Evolutionary conservation across 495 filamentous ascomycete species (phyloP).

Genomic region (Mycothermus thermophilus): DNA sequence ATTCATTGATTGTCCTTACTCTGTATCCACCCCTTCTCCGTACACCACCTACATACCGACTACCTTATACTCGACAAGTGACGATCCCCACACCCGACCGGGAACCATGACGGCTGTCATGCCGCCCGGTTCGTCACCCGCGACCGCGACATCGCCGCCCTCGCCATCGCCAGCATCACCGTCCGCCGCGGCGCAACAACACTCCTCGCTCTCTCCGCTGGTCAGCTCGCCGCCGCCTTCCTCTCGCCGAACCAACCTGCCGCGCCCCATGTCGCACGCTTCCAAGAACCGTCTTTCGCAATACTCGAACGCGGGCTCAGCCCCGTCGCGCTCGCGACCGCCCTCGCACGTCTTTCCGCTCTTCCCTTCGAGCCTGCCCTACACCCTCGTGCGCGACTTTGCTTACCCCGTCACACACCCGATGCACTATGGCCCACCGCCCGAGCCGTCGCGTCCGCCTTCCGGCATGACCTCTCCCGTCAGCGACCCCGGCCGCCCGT

Average conservation of each 20-base stretch:
- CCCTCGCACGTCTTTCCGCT: slow-evolving; percentile 63
- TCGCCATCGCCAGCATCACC: slow-evolving; percentile 35
- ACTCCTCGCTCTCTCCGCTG: slow-evolving; percentile 47
- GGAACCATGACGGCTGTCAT: slow-evolving; percentile 42
- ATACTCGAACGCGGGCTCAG: slow-evolving; percentile 51
- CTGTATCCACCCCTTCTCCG: too few species aligned
- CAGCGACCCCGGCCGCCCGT: slow-evolving; percentile 67
- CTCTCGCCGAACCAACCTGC: slow-evolving; percentile 40
- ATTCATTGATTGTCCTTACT: too few species aligned
- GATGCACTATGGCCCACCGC: slow-evolving; percentile 83
- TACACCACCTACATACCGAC: too few species aligned
- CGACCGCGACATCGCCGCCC: slow-evolving; percentile 29
- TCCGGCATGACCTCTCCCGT: slow-evolving; percentile 74
- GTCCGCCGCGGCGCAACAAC: slow-evolving; percentile 37
- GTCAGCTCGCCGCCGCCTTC: slow-evolving; percentile 47
- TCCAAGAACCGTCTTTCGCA: slow-evolving; percentile 55
- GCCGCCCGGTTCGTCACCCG: slow-evolving; percentile 43
- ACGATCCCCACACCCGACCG: too few species aligned
- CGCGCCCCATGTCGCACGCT: slow-evolving; percentile 55
- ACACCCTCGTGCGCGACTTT: slow-evolving; percentile 87
- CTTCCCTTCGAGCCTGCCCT: slow-evolving; percentile 80
- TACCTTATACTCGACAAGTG: too few species aligned
- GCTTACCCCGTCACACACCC: slow-evolving; percentile 75
- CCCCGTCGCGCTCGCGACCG: slow-evolving; percentile 62
- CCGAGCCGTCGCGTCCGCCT: slow-evolving; percentile 48